Base-by-base conservation (phyloP, 75 land plant genomes). In the Gnetum montanum region DNA sequence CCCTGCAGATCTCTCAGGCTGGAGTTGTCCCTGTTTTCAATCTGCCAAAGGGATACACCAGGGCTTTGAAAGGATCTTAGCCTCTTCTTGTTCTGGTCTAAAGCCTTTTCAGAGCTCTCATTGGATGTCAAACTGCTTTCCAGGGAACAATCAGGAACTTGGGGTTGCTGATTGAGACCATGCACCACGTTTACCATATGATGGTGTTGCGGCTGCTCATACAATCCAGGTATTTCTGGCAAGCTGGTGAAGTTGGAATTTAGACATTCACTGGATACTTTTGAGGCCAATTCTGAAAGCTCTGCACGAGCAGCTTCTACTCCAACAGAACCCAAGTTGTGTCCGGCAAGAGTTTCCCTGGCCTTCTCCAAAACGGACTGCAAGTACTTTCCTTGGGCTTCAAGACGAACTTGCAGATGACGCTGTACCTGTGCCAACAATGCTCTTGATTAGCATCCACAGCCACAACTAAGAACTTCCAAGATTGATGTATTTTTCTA, bases 351-450 rank as follows among this genome's bases (percentile, higher is more conserved):
- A 13, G 91, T 75, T 58, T 95, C 88, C 36, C 83, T 81, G 3
- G 96, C 94, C 61, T 89, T 89, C 66, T 72, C 82, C 55, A 94
- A 58, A 16, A 94, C 83, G 20, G 77, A 69, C 19, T 89, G 90
- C 50, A 94, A 70, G 62, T 94, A 94, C 61, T 85, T 85, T 19
- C 98, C 98, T 58, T 94, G 98, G 2, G 98, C 87, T 70, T 94
- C 98, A 44, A 94, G 89, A 16, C 96, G 61, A 27, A 90, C 72
- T 71, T 94, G 98, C 63, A 94, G 60, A 59, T 94, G 90, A 54
- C 66, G 77, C 55, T 94, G 96, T 31, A 89, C 98, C 98, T 93
- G 72, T 60, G 51, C 45, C 36, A 66, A 49, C 51, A 19, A 46
- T 48, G 25, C 28, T 24, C n/a, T n/a, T n/a, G n/a, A n/a, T n/a